phyloP scores from a whole-genome alignment of 768 basidiomycete genomes.

The Agrocybe praecox region DNA sequence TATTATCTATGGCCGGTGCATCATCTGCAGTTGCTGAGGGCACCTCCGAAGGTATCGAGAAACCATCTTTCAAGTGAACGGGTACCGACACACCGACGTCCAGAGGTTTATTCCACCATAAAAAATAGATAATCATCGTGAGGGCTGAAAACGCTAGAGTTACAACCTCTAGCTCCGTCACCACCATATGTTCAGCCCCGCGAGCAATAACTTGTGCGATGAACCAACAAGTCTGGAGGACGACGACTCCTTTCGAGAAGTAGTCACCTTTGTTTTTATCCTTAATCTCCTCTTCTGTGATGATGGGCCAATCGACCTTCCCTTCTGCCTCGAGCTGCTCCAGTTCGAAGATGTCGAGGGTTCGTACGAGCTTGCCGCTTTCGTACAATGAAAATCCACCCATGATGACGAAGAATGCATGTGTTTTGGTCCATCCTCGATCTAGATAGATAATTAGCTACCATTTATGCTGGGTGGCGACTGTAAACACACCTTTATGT shows the following conservation, averaged over 20 bases:
- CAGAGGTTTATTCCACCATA: constrained; percentile 2
- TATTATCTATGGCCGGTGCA: no score
- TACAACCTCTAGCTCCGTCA: background rate
- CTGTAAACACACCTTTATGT: no score
- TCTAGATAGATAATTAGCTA: background rate
- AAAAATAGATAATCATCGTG: background rate
- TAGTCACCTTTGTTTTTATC: background rate
- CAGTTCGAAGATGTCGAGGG: background rate
- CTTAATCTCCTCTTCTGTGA: background rate
- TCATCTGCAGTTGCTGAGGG: no score
- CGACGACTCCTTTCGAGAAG: background rate
- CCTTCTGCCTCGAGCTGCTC: background rate
- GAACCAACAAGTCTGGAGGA: background rate
- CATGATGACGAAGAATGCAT: background rate
- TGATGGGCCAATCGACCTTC: background rate
- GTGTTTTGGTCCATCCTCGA: background rate
- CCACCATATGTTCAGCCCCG: background rate
- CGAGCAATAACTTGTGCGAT: background rate
- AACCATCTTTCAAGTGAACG: background rate
- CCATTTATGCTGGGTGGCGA: background rate
- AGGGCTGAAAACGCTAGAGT: background rate
- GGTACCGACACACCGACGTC: background rate
- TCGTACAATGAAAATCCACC: background rate
- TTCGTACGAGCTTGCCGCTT: background rate
- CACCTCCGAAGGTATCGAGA: background rate